Evolutionary conservation across 805 yeast species (phyloP), one percentile per base, ranked within the genome.

Genomic region (Candida germanica): DNA sequence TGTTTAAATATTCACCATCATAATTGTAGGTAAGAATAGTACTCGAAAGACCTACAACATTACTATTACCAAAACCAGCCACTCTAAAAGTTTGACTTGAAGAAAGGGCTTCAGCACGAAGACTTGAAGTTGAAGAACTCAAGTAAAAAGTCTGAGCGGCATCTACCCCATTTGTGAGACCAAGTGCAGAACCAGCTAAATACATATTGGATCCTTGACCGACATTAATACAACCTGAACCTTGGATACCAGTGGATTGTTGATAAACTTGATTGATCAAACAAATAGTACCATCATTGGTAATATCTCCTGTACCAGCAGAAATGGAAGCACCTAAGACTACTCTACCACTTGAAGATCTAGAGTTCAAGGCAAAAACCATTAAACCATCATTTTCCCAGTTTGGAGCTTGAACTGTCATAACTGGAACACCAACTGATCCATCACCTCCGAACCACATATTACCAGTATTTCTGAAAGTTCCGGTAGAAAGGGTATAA

Each of bases 271-370:
- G 40, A 31, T 54, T 50, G 20, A 42, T 39, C 36, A 58, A 46
- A 44, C 64, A 58, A 35, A 58, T 56, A 15, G 49, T 45, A 36
- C 64, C 64, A 21, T 44, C 33, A 33, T 58, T 58, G 22, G 39
- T 46, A 22, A 57, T 49, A 13, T 42, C 26, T 5, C 45, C 41
- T 12, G 23, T n/a, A 9, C 43, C 39, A 20, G 14, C 17, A 15
- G 34, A 9, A 12, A 38, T 18, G 17, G 41, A 15, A 17, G 39
- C 29, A 24, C 57, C 58, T n/a, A 51, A 40, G 12, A 32, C 30
- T 13, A 43, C 51, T 19, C 28, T 29, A 20, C 44, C 48, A n/a
- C 36, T 20, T 7, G 23, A 7, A 17, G 34, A 31, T 38, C 47
- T 39, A 8, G 37, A 5, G 6, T 27, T 29, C 29, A 47, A 47